Evolutionary conservation across 2,329 filamentous ascomycete genomes (phyloP).

Genomic region (Exophiala sp.): DNA sequence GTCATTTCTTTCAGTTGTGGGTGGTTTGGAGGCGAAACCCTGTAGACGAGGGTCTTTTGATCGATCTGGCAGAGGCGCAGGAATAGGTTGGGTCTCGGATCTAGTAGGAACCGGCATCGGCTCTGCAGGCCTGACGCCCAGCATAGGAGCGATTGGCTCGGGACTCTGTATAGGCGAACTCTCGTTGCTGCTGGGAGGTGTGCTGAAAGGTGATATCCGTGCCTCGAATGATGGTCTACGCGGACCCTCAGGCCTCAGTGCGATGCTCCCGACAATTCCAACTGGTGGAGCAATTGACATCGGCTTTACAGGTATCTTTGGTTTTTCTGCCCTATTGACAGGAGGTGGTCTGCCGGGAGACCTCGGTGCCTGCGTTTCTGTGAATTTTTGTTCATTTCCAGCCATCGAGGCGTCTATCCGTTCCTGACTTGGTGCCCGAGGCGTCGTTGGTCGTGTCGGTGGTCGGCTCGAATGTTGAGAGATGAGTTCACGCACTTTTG

Average conservation of each 20-base stretch:
- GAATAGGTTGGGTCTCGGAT: neutral
- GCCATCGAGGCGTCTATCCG: slow-evolving; percentile 1
- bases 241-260: slow-evolving; percentile 29
- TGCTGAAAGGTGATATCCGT: slow-evolving; percentile 75
- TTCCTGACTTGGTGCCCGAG: slow-evolving; percentile 17
- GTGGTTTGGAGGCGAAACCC: slow-evolving; percentile 18
- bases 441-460: slow-evolving; percentile 26
- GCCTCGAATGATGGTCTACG: slow-evolving; percentile 41
- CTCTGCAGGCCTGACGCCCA: neutral
- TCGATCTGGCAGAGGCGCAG: slow-evolving; percentile 5
- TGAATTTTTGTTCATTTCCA: neutral
- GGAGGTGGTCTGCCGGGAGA: slow-evolving; percentile 54
- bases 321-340: slow-evolving; percentile 77
- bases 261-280: slow-evolving; percentile 12
- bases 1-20: slow-evolving; percentile 13
- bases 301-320: slow-evolving; percentile 57
- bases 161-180: slow-evolving; percentile 41
- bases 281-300: slow-evolving; percentile 27
- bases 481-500: slow-evolving; percentile 24
- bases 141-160: neutral
- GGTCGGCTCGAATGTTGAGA: slow-evolving; percentile 26
- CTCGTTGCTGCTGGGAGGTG: slow-evolving; percentile 72
- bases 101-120: neutral
- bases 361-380: slow-evolving; percentile 1
- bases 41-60: slow-evolving; percentile 22